Conservation (phyloP, 2,329 filamentous ascomycete genomes). For the Microsporum audouinii region DNA sequence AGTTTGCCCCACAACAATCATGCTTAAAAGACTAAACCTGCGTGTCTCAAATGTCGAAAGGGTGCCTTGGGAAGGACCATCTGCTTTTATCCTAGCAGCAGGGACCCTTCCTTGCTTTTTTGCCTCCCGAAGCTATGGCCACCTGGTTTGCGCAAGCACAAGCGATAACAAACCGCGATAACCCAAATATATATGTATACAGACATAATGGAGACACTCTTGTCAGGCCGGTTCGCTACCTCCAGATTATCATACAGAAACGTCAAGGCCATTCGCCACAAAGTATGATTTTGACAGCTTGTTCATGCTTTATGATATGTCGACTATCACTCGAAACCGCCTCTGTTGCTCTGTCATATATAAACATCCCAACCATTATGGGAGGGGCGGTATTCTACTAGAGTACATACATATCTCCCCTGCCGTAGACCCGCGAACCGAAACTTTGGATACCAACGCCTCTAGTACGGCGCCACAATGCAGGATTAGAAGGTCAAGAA, state of each 20-base stretch:
- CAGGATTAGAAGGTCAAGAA: not conserved
- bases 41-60: not conserved
- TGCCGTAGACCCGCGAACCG: not conserved
- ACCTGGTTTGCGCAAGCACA: not conserved
- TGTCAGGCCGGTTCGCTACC: not conserved
- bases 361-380: not conserved
- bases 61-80: not conserved
- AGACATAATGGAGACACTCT: not conserved
- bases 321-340: not conserved
- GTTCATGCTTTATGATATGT: constrained; percentile 1
- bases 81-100: not conserved
- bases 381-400: not conserved
- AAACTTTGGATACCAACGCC: not conserved
- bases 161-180: not conserved
- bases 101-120: not conserved
- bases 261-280: not conserved
- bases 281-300: constrained; percentile 1
- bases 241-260: not conserved
- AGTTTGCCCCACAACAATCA: not conserved
- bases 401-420: not conserved
- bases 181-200: not conserved
- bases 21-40: constrained; percentile 1
- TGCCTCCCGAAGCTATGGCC: not conserved
- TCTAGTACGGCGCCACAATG: not conserved
- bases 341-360: not conserved